phyloP scores from a whole-genome alignment of 805 yeast species.

The Metschnikowia amazonensis region DNA sequence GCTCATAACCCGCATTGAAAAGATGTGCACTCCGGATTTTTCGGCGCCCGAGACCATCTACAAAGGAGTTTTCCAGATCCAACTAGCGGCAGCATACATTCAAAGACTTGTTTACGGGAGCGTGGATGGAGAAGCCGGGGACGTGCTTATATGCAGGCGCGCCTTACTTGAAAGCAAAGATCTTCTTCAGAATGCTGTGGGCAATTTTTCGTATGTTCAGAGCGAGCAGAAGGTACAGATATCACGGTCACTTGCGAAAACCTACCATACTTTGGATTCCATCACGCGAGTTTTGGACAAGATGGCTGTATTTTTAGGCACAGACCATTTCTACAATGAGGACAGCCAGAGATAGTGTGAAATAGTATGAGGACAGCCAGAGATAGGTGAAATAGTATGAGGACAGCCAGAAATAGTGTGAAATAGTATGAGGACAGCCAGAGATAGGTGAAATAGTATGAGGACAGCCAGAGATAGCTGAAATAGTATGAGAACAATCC shows the following conservation, averaged over 20 bases:
- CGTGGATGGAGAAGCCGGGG: not conserved
- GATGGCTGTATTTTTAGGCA: slow-evolving; percentile 19
- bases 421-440: no score
- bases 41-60: slow-evolving; percentile 9
- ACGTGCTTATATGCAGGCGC: slow-evolving; percentile 10
- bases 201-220: slow-evolving; percentile 15
- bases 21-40: slow-evolving; percentile 5
- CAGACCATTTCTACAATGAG: slow-evolving; percentile 23
- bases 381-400: no score
- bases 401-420: no score
- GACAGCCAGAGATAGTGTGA: no score
- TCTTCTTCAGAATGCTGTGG: slow-evolving; percentile 20
- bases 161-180: slow-evolving; percentile 17
- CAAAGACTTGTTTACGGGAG: not conserved
- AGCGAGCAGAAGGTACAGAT: slow-evolving; percentile 19
- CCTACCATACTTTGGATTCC: slow-evolving; percentile 22
- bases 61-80: slow-evolving; percentile 19
- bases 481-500: no score
- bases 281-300: slow-evolving; percentile 20
- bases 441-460: no score
- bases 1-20: not conserved
- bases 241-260: slow-evolving; percentile 22
- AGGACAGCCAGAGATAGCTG: no score
- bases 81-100: slow-evolving; percentile 10
- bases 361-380: no score